Evolutionary conservation across 495 filamentous ascomycete genomes (phyloP), one percentile per base, ranked within the genome.

Genomic region (Hypoxylon subgilvum): DNA sequence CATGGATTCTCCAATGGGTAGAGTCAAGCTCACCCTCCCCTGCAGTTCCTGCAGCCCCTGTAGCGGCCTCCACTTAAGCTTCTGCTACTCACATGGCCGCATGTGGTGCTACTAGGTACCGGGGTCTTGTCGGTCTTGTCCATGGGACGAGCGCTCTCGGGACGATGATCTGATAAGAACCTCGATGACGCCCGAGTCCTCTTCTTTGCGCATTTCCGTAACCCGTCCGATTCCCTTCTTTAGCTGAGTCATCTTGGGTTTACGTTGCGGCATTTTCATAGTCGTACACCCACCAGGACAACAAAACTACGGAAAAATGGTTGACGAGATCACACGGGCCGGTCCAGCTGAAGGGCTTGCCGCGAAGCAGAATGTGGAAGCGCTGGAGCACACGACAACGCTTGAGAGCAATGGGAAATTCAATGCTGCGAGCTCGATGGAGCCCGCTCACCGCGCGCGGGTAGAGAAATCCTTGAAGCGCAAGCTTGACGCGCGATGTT

Each of bases 401-500:
- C 45, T 41, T 6, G 25, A 40, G 8, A 18, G 25, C 28, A 21
- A 13, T 12, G 17, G 39, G 8, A 21, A 45, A 28, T 34, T 21
- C 12, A 21, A 53, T 10, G 36, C 61, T 9, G 61, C 56, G 21
- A 36, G 30, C 28, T 41, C 41, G 45, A 74, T 76, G 74, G 54
- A 66, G 25, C 70, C 72, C 7, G 65, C 54, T n/a, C 70, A 61
- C 12, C 74, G 74, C 18, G 47, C 40, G 13, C 52, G 46, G 10
- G 69, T 76, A 32, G 74, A 76, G 54, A 75, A 72, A 64, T 67
- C 65, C 3, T 46, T 76, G 44, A 70, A 70, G 60, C 71, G 72
- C 53, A 76, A 76, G 49, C 72, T 76, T n/a, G 74, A 76, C 48
- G 45, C 61, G 38, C 72, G 74, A 31, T 76, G 74, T 59, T 64